Evolutionary conservation across 108 stramenopile species (phyloP), one percentile per base, ranked within the genome.

Genomic region (Stephanodiscus triporus): DNA sequence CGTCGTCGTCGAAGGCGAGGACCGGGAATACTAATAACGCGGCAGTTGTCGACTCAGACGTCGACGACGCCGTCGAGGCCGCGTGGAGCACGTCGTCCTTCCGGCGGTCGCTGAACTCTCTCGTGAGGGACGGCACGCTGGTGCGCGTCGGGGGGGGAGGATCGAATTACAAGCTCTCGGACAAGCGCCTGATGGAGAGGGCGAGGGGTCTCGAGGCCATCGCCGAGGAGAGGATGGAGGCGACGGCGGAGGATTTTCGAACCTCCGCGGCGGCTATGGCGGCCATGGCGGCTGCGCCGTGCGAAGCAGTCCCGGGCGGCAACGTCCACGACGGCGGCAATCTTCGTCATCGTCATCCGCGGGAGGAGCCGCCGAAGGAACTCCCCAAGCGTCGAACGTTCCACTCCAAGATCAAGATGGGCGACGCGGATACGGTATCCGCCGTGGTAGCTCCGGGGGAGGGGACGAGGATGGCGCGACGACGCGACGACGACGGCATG

Each of bases 361-460:
- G 73, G 48, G 69, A 75, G 48, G 69, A 75, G 26, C 53, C 80
- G 6, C 74, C 74, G 2, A 81, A 75, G 69, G 64, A 57, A 51
- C 34, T 24, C 0, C 73, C 73, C 7, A 66, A 58, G 34, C 75
- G 75, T 40, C 75, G 71, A 59, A 71, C 74, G 13, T 54, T 71
- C 16, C 80, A 75, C 48, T 68, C 74, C 64, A 81, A 81, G 62
- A 68, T 71, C 14, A 81, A 70, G 48, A 81, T 81, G 47, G 66
- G 61, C 43, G 74, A 81, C 20, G 64, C 54, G 23, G 66, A 81
- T 29, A 81, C 75, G 9, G 66, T 81, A 27, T 74, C 80, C 0
- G 69, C 73, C 29, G 73, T 81, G 63, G 64, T 70, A 14, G 40
- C 53, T 6, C 20, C 53, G 50, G 23, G 13, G 26, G 17, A 67